Conservation (phyloP, 306 rosid species). For the Benincasa hispida region DNA sequence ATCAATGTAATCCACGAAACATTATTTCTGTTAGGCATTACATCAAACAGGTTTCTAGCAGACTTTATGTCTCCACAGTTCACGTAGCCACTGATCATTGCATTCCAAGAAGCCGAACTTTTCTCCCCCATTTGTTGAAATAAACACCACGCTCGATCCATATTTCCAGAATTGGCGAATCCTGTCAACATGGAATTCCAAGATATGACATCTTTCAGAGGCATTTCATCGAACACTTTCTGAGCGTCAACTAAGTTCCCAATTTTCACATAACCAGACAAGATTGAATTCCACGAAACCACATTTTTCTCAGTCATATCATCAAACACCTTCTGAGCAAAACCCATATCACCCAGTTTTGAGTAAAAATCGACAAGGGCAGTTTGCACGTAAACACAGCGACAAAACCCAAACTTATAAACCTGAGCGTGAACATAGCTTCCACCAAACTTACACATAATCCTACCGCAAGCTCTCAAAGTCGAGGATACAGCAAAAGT, state of each 20-base stretch:
- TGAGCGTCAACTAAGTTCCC: constrained; percentile 37
- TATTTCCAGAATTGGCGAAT: constrained; percentile 34
- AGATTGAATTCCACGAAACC: constrained; percentile 72
- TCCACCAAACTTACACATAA: constrained; percentile 24
- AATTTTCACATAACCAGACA: constrained; percentile 43
- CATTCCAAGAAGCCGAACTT: constrained; percentile 56
- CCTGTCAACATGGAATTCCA: constrained; percentile 70
- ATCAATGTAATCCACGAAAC: constrained; percentile 56
- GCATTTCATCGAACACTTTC: constrained; percentile 40
- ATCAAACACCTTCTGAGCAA: constrained; percentile 45
- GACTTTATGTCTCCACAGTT: constrained; percentile 26
- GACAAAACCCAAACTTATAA: constrained; percentile 31
- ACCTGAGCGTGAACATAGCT: constrained; percentile 51
- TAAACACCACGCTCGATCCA: constrained; percentile 39
- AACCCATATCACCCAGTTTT: constrained; percentile 35
- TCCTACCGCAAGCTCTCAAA: constrained; percentile 52
- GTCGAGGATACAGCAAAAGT: constrained; percentile 56
- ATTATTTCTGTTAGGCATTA: constrained; percentile 41
- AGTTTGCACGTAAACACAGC: constrained; percentile 60
- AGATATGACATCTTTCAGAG: constrained; percentile 47
- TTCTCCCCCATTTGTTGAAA: constrained; percentile 52
- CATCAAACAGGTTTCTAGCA: constrained; percentile 40
- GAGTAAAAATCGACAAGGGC: constrained; percentile 50
- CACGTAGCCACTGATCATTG: constrained; percentile 50
- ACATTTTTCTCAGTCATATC: constrained; percentile 48